Evolutionary conservation across 2,329 filamentous ascomycete species (phyloP).

Genomic region (Neoarthrinium moseri): DNA sequence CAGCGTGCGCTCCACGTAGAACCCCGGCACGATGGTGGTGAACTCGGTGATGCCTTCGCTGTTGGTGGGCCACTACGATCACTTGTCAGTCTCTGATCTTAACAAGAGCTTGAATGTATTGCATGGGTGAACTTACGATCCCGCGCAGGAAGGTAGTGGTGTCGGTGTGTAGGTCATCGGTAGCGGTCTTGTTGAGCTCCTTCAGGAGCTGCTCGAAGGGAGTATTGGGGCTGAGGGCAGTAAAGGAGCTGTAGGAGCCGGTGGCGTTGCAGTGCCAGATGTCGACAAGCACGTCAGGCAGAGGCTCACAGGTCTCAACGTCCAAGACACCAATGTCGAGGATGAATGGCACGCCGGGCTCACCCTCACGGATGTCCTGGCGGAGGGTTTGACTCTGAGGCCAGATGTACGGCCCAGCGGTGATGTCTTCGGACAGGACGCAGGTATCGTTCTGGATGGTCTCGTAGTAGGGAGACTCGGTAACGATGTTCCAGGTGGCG

Average conservation of each 20-base stretch:
- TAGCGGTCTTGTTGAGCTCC: slow-evolving; percentile 25
- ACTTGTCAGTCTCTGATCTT: neutral
- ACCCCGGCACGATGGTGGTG: slow-evolving; percentile 20
- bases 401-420: slow-evolving; percentile 44
- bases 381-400: slow-evolving; percentile 38
- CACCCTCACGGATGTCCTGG: slow-evolving; percentile 36
- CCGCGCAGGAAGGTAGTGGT: slow-evolving; percentile 26
- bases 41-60: slow-evolving; percentile 24
- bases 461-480: slow-evolving; percentile 22
- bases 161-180: slow-evolving; percentile 23
- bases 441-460: slow-evolving; percentile 42
- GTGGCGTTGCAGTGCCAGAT: slow-evolving; percentile 47
- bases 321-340: slow-evolving; percentile 46
- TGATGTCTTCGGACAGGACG: slow-evolving; percentile 39
- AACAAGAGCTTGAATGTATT: neutral
- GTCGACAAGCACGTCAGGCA: slow-evolving; percentile 35
- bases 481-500: slow-evolving; percentile 17
- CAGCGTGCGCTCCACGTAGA: slow-evolving; percentile 20
- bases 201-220: slow-evolving; percentile 25
- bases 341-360: slow-evolving; percentile 38
- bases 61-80: slow-evolving; percentile 22
- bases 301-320: slow-evolving; percentile 40
- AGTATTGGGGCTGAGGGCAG: slow-evolving; percentile 27
- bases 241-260: slow-evolving; percentile 39
- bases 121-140: slow-evolving; percentile 12